These are phyloP conservation scores for Mycena leptocephala DNA, from an alignment of 768 basidiomycete species.

Conservation along the genomic window DNA sequence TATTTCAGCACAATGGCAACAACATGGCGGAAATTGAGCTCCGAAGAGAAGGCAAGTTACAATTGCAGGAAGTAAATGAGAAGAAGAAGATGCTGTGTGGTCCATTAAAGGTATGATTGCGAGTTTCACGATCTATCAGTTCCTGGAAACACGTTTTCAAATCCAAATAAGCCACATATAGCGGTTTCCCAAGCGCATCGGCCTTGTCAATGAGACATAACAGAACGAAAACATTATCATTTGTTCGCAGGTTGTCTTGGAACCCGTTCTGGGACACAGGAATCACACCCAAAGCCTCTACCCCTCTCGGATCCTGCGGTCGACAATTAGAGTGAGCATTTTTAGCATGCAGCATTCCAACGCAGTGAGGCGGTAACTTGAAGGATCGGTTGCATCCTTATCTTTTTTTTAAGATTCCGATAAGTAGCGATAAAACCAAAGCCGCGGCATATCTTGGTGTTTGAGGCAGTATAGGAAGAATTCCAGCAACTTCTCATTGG, in stretches of 20 bases:
- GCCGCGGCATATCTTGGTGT: background rate
- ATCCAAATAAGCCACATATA: background rate
- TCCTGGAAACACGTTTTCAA: background rate
- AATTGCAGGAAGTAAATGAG: too few relatives aligned
- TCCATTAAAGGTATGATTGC: too few relatives aligned
- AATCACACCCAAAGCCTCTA: background rate
- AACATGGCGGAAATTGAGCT: too few relatives aligned
- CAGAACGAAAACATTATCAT: background rate
- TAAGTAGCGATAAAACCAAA: background rate
- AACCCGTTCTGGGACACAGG: background rate
- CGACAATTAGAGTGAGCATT: background rate
- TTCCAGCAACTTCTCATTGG: background rate
- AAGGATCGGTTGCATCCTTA: background rate
- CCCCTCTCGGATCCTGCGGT: too few relatives aligned
- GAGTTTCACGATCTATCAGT: background rate
- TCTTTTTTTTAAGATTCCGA: too few relatives aligned
- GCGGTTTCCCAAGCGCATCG: background rate
- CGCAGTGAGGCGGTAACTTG: background rate
- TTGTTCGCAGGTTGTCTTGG: background rate
- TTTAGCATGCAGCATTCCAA: background rate
- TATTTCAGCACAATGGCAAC: too few relatives aligned
- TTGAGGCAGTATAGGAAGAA: conserved; percentile 1
- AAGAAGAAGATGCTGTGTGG: too few relatives aligned
- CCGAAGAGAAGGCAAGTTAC: too few relatives aligned
- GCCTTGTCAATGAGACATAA: background rate